Conservation (phyloP, 2,329 filamentous ascomycete genomes). For the Fusarium sp. region DNA sequence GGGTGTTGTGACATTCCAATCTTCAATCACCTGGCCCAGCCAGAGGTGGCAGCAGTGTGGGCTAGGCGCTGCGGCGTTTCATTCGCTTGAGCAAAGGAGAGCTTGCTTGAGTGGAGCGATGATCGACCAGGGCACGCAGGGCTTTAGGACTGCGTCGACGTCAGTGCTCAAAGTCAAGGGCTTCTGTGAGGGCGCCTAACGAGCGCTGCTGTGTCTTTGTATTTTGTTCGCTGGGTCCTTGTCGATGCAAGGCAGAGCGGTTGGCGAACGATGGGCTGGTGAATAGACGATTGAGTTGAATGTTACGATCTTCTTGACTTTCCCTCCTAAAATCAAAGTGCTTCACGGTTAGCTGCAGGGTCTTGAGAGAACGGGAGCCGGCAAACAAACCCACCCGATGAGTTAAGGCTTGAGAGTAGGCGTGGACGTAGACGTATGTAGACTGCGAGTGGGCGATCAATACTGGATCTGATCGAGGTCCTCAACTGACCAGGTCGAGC, state of each 20-base stretch:
- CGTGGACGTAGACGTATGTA: background rate
- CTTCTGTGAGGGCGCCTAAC: conserved; percentile 27
- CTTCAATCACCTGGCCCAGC: conserved; percentile 44
- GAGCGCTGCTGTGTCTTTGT: conserved; percentile 8
- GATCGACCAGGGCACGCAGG: conserved; percentile 45
- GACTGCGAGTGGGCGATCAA: conserved; percentile 28
- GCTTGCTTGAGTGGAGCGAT: conserved; percentile 42
- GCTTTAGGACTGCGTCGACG: conserved; percentile 34
- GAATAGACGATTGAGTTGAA: conserved; percentile 8
- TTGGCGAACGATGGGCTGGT: conserved; percentile 22
- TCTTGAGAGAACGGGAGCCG: conserved; percentile 28
- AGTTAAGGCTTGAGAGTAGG: background rate
- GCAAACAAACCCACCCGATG: conserved; percentile 30
- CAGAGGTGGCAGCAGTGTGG: conserved; percentile 40
- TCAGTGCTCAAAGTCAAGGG: conserved; percentile 37
- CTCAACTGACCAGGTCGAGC: conserved; percentile 3
- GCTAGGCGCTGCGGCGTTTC: conserved; percentile 48
- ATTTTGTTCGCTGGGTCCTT: conserved; percentile 17
- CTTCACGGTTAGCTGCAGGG: conserved; percentile 38
- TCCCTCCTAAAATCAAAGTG: conserved; percentile 8
- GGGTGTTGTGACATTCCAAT: conserved; percentile 44
- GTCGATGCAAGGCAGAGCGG: conserved; percentile 24
- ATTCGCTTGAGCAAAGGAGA: conserved; percentile 44
- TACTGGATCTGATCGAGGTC: conserved; percentile 22
- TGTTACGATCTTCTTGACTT: conserved; percentile 11